phyloP scores from a whole-genome alignment of 176 grass and related monocot genomes.

The Oryza punctata region DNA sequence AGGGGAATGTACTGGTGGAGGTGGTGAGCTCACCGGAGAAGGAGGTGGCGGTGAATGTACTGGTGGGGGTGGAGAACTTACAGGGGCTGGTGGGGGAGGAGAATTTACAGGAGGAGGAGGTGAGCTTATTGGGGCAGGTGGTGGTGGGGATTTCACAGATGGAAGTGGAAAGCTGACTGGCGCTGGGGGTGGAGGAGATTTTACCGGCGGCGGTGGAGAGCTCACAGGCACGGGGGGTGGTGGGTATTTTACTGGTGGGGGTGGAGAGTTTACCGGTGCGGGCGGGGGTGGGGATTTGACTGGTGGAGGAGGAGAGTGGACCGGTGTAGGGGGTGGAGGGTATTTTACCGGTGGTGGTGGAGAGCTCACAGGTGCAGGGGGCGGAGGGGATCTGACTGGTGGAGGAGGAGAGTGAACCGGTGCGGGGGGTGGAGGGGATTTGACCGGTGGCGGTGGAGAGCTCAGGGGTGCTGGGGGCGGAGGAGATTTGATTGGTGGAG shows the following conservation, averaged over 20 bases:
- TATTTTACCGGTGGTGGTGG: background rate
- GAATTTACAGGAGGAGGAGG: slow-evolving; percentile 19
- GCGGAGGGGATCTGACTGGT: background rate
- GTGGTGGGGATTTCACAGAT: background rate
- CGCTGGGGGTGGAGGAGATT: background rate
- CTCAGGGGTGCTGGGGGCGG: too few species aligned
- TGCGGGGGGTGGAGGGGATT: background rate
- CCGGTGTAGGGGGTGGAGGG: background rate
- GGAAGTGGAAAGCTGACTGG: background rate
- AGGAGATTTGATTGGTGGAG: background rate
- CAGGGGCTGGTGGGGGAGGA: background rate
- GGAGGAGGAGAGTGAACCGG: background rate
- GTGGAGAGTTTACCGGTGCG: background rate
- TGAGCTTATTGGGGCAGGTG: background rate
- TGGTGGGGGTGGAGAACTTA: background rate
- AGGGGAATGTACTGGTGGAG: slow-evolving; percentile 12
- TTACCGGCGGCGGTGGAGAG: slow-evolving; percentile 15
- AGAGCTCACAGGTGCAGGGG: background rate
- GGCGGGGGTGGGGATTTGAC: background rate
- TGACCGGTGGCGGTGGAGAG: background rate
- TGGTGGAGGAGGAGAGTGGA: background rate
- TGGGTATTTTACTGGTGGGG: background rate
- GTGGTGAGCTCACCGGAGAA: background rate
- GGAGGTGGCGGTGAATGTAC: slow-evolving; percentile 6
- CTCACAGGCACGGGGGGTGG: background rate